Evolutionary conservation across 192 early-diverging fungal species (phyloP).

Genomic region (Coemansia sp.): DNA sequence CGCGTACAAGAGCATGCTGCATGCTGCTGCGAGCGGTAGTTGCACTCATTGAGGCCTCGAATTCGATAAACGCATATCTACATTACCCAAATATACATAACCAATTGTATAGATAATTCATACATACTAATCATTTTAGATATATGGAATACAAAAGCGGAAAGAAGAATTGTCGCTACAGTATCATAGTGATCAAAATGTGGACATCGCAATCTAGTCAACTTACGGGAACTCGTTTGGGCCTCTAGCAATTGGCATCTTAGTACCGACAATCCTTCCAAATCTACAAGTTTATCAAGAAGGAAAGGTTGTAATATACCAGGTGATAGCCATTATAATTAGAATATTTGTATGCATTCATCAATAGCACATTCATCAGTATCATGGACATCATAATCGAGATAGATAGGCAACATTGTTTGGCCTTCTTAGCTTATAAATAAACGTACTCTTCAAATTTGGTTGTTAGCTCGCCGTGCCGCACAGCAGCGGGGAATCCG

Average conservation of each 20-base stretch:
- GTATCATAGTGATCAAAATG: neutral
- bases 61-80: conserved; percentile 55
- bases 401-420: neutral
- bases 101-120: neutral
- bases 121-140: conserved; percentile 8
- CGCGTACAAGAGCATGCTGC: conserved; percentile 27
- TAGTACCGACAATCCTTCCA: conserved; percentile 45
- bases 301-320: neutral
- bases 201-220: neutral
- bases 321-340: conserved; percentile 1
- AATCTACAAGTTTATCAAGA: conserved; percentile 29
- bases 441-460: conserved; percentile 51
- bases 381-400: neutral
- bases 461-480: conserved; percentile 35
- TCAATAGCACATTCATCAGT: neutral
- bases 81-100: conserved; percentile 10
- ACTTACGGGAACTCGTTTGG: conserved; percentile 49
- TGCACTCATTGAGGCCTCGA: conserved; percentile 33
- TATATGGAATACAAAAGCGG: neutral
- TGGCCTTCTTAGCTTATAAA: neutral
- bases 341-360: neutral
- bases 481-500: conserved; percentile 34
- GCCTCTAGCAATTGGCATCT: conserved; percentile 20
- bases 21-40: conserved; percentile 38
- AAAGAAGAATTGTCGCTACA: neutral